Base-by-base conservation (phyloP, 768 basidiomycete genomes). In the Lentinula boryana region DNA sequence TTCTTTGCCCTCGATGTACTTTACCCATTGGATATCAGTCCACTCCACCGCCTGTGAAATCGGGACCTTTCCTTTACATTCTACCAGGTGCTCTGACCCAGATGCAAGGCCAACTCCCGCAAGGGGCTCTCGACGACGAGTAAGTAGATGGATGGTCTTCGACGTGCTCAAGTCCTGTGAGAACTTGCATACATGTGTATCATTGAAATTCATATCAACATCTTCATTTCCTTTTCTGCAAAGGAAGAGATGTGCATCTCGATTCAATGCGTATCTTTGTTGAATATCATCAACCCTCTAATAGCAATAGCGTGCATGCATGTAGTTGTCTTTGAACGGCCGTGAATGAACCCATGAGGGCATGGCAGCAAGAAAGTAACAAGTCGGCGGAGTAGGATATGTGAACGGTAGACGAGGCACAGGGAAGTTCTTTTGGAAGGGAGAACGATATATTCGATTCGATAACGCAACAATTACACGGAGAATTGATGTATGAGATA, bases 1-100 rank as follows among this genome's bases (percentile, higher is more conserved):
- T 87, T 66, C 75, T 78, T 43, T 90, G 88, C 70, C 84, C 86
- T 18, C 78, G 88, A 43, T 90, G 88, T 68, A 81, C 79, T 6
- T 68, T 90, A 57, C 81, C 80, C 23, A 81, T 90, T 63, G 87
- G 83, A 48, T 96, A 96, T 72, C 93, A 95, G 71, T 79, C 85
- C 16, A 80, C 78, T 38, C 86, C 89, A 4, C 89, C 89, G 0
- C 92, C 93, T 36, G 78, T 80, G 46, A 93, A 91, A 72, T 83
- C 85, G 2, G 87, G 83, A 2, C 84, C 89, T 1, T 95, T 86
- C 71, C 67, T 95, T 40, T 96, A 95, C 70, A 84, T 95, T 58
- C 65, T 92, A 53, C 78, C 84, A 50, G 94, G 94, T 4, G 88
- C 91, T 16, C 79, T 96, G 60, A 93, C 91, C n/a, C 89, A 90